Evolutionary conservation across 129 eudicot genomes (phyloP).

Genomic region (Solidago caesia): DNA sequence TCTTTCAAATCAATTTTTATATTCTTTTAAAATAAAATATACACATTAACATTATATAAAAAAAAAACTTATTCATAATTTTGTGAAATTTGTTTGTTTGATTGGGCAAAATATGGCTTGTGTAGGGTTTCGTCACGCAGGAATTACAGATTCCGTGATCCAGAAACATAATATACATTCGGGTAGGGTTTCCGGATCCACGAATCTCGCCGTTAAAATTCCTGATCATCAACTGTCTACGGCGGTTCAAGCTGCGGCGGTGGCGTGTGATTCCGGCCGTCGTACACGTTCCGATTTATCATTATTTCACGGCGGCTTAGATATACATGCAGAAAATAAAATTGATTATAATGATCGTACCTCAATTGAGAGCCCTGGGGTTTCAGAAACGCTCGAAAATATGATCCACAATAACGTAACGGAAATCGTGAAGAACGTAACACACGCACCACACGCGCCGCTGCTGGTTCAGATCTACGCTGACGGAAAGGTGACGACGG

Average conservation of each 20-base stretch:
- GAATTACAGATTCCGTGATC: constrained; percentile 24
- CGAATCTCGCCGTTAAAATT: constrained; percentile 11
- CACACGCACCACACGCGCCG: constrained; percentile 51
- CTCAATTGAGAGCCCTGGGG: constrained; percentile 35
- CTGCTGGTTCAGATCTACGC: constrained; percentile 44
- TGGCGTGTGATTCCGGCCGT: constrained; percentile 19
- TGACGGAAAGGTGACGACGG: constrained; percentile 33
- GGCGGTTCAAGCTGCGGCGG: constrained; percentile 14
- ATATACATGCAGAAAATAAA: constrained; percentile 7
- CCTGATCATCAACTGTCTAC: constrained; percentile 6
- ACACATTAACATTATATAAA: neutral
- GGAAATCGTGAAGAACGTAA: constrained; percentile 52
- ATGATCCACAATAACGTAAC: constrained; percentile 42
- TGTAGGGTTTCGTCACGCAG: constrained; percentile 18
- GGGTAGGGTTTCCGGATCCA: constrained; percentile 19
- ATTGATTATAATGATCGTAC: constrained; percentile 28
- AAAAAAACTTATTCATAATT: neutral
- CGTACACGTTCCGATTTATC: neutral
- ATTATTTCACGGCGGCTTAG: neutral
- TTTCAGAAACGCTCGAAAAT: constrained; percentile 37
- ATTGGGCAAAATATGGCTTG: constrained; percentile 23
- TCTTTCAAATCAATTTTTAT: neutral
- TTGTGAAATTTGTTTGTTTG: neutral
- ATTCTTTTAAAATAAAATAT: neutral
- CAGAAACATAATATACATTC: constrained; percentile 19